phyloP scores from a whole-genome alignment of 345 rosid genomes.

The Mangifera indica region DNA sequence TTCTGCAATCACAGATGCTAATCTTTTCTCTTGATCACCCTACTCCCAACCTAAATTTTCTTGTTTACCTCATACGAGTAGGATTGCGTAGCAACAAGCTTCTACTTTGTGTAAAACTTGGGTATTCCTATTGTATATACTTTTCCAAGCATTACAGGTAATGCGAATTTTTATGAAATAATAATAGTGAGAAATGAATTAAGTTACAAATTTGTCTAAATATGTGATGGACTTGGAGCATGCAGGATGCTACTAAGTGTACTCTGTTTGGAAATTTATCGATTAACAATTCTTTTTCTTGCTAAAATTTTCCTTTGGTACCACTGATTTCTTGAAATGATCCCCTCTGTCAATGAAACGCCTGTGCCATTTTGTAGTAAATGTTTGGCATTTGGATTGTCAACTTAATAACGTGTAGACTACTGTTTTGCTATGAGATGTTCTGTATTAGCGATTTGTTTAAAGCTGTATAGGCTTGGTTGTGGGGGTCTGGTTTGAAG shows the following conservation, averaged over 20 bases:
- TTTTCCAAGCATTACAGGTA: too few species aligned
- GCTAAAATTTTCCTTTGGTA: not conserved
- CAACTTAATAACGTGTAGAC: not conserved
- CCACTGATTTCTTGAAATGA: not conserved
- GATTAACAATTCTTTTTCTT: not conserved
- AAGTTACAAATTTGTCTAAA: constrained; percentile 6
- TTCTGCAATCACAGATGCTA: constrained; percentile 21
- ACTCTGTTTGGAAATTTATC: constrained; percentile 4
- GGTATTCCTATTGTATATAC: constrained; percentile 14
- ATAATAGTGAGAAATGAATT: not conserved
- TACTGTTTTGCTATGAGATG: not conserved
- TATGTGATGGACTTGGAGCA: constrained; percentile 16
- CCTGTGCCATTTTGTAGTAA: not conserved
- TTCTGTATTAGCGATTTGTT: not conserved
- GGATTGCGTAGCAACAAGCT: constrained; percentile 4
- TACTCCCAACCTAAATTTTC: constrained; percentile 2
- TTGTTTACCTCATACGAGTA: not conserved
- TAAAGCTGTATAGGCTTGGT: not conserved
- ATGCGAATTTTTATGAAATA: too few species aligned
- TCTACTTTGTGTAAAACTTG: constrained; percentile 2
- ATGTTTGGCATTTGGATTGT: not conserved
- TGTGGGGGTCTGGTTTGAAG: not conserved
- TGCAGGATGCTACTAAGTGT: not conserved
- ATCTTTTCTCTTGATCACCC: constrained; percentile 10
- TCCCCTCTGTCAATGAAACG: not conserved